phyloP scores from a whole-genome alignment of 2,329 filamentous ascomycete species.

The Tothia fuscella region DNA sequence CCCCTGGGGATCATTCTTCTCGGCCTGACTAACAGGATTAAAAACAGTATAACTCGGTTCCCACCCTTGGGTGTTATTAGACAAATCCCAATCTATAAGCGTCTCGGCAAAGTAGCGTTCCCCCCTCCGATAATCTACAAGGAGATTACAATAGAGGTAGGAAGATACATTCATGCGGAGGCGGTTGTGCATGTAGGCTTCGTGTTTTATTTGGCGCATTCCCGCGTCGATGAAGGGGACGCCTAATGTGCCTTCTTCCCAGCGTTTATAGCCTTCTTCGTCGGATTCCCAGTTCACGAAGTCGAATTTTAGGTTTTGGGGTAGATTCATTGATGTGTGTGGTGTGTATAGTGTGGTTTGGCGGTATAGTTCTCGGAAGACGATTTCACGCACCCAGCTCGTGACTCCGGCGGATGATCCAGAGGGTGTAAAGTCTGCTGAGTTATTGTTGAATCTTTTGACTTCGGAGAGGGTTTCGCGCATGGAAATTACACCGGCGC shows the following conservation, averaged over 20 bases:
- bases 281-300: conserved; percentile 40
- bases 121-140: conserved; percentile 38
- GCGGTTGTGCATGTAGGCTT: conserved; percentile 42
- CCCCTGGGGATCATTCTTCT: conserved; percentile 26
- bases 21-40: conserved; percentile 29
- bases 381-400: conserved; percentile 39
- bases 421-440: conserved; percentile 31
- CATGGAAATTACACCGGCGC: conserved; percentile 32
- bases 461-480: conserved; percentile 33
- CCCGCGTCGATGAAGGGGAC: conserved; percentile 40
- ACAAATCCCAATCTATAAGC: conserved; percentile 36
- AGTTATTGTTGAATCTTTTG: conserved; percentile 29
- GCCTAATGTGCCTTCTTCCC: conserved; percentile 35
- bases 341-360: conserved; percentile 35
- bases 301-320: conserved; percentile 40
- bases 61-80: conserved; percentile 40
- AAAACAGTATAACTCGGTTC: conserved; percentile 39
- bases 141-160: conserved; percentile 37
- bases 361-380: conserved; percentile 39
- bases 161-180: conserved; percentile 38
- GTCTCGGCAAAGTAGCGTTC: conserved; percentile 41
- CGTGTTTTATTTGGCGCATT: conserved; percentile 37
- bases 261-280: conserved; percentile 37
- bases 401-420: conserved; percentile 26
- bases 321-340: conserved; percentile 38